Evolutionary conservation across 2,329 filamentous ascomycete genomes (phyloP).

Genomic region (Aspergillus intermedius): DNA sequence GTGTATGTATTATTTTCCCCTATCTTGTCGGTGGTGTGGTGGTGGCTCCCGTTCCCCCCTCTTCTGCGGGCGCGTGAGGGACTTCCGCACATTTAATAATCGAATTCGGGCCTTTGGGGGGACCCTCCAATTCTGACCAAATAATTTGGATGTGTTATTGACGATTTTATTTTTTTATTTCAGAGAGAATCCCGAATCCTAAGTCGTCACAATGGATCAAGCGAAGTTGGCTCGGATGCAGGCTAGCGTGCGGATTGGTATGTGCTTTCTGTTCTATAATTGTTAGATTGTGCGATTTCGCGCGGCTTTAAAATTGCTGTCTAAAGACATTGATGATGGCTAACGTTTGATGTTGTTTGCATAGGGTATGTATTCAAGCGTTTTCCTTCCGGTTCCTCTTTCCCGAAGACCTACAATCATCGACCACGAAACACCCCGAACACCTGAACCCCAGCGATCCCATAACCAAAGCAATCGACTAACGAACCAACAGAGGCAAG

Average conservation of each 20-base stretch:
- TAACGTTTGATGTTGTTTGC: conserved; percentile 3
- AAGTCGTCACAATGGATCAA: conserved; percentile 53
- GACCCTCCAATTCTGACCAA: not conserved
- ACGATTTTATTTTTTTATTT: not conserved
- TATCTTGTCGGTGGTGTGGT: not conserved
- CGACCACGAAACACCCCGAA: not conserved
- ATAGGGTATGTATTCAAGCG: conserved; percentile 8
- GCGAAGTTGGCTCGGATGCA: conserved; percentile 62
- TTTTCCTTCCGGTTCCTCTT: not conserved
- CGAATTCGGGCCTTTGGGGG: too few relatives aligned
- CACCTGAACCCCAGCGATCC: not conserved
- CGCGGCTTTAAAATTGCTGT: not conserved
- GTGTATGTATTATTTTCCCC: not conserved
- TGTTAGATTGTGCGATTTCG: not conserved
- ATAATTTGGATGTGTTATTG: not conserved
- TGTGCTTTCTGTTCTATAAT: conserved; percentile 29
- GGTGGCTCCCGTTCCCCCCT: not conserved
- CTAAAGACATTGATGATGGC: not conserved
- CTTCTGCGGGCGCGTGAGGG: not conserved
- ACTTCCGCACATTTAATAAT: not conserved
- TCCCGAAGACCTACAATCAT: not conserved
- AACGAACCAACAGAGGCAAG: conserved; percentile 65
- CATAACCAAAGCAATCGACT: conserved; percentile 12
- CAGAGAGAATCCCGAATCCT: conserved; percentile 1
- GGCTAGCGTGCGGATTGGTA: conserved; percentile 65